Conservation (phyloP, 192 early-diverging fungal genomes). For the Podila minutissima region DNA sequence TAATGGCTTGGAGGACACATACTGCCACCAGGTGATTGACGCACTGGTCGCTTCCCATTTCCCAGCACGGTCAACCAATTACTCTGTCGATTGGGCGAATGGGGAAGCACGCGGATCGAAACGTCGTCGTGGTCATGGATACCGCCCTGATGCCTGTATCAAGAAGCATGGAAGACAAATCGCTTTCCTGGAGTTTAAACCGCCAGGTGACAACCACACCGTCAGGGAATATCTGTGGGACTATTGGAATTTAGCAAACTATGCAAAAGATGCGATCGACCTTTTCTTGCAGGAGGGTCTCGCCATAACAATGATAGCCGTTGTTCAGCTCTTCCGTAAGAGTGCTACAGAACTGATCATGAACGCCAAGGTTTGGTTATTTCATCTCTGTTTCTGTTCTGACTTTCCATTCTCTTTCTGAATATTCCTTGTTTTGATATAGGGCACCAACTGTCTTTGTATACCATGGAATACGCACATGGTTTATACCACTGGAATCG, state of each 20-base stretch:
- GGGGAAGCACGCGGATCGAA: constrained; percentile 12
- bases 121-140: constrained; percentile 18
- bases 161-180: constrained; percentile 6
- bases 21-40: constrained; percentile 16
- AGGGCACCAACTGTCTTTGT: no score
- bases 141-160: constrained; percentile 9
- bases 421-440: no score
- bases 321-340: no score
- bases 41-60: constrained; percentile 5
- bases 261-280: constrained; percentile 15
- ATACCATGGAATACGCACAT: no score
- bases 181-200: constrained; percentile 14
- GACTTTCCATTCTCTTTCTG: no score
- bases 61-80: constrained; percentile 8
- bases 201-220: constrained; percentile 14
- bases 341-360: no score
- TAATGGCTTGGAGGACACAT: constrained; percentile 23
- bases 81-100: constrained; percentile 14
- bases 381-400: no score
- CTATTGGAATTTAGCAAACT: constrained; percentile 22
- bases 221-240: constrained; percentile 15
- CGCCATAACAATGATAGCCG: no score
- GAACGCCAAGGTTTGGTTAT: no score
- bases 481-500: no score
- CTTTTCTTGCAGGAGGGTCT: no score